These are phyloP conservation scores for Somion occarium DNA, from an alignment of 1,284 basidiomycete genomes.

Conservation along the genomic window DNA sequence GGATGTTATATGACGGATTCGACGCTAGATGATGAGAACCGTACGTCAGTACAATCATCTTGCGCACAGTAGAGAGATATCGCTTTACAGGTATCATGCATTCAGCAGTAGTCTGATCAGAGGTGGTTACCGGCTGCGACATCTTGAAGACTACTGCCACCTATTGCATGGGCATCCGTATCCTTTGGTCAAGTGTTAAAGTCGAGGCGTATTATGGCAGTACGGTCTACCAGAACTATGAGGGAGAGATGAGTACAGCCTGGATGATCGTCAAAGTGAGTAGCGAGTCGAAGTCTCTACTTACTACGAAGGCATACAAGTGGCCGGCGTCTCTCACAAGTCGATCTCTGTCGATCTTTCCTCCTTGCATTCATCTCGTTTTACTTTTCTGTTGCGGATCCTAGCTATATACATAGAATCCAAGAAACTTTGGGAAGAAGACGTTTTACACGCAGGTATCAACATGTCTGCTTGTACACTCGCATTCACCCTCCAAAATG, in stretches of 20 bases:
- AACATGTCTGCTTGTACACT: background rate
- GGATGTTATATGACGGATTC: conserved; percentile 68
- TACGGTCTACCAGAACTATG: no score
- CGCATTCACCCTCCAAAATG: conserved; percentile 4
- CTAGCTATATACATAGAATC: no score
- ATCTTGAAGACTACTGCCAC: background rate
- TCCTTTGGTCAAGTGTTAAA: no score
- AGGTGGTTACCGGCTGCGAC: background rate
- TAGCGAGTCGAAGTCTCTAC: no score
- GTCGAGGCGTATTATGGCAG: no score
- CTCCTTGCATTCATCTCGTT: background rate
- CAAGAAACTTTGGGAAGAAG: no score
- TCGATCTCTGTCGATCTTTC: background rate
- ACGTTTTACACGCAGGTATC: no score
- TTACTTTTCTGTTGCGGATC: background rate
- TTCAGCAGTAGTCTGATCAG: background rate
- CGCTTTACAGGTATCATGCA: background rate
- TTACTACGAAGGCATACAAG: no score
- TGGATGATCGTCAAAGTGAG: no score
- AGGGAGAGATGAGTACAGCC: no score
- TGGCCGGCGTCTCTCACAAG: no score
- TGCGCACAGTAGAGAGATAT: background rate
- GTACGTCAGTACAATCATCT: background rate
- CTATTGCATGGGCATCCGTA: background rate
- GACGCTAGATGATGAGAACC: conserved; percentile 45